Base-by-base conservation (phyloP, 345 rosid species). In the Cardamine resedifolia region DNA sequence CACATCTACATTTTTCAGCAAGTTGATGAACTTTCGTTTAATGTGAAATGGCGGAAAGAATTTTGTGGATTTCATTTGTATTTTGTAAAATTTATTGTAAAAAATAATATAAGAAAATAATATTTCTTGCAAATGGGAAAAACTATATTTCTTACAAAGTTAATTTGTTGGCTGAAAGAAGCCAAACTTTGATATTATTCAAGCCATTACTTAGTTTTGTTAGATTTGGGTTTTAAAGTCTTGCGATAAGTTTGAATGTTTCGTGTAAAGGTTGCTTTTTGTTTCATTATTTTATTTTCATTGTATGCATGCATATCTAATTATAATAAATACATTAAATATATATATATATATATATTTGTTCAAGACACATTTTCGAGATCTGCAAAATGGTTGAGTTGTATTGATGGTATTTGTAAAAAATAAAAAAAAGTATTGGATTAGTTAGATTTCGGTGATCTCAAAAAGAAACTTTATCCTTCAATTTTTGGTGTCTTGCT, bases 141-240 rank as follows among this genome's bases (percentile, higher is more conserved):
- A 19, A 20, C 12, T 21, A 28, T 56, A 30, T n/a, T 16, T 2
- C 23, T 8, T 8, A 0, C n/a, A 27, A 4, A 1, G 6, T 7
- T 8, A 3, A 6, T 28, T 39, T 39, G 6, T 23, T 60, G 50
- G 50, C 65, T 15, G 20, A n/a, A 3, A 8, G 30, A 60, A 23
- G 21, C 20, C 7, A 39, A 60, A 23, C 33, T 10, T 21, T 36
- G 47, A 36, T 58, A 58, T 21, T 33, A 12, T 11, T 59, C 12
- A 38, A 38, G 31, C 64, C 30, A 53, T 27, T n/a, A n/a, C n/a
- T n/a, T 27, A 56, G 60, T 30, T 56, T 30, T 16, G 60, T 56
- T 56, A 56, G 41, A 56, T 30, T 56, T 56, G 60, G 10, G 58
- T 26, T 52, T 24, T 16, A 52, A 14, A 14, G 16, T 14, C 15